Conservation (phyloP, 1,284 basidiomycete genomes). For the Heliocybe sulcata region DNA sequence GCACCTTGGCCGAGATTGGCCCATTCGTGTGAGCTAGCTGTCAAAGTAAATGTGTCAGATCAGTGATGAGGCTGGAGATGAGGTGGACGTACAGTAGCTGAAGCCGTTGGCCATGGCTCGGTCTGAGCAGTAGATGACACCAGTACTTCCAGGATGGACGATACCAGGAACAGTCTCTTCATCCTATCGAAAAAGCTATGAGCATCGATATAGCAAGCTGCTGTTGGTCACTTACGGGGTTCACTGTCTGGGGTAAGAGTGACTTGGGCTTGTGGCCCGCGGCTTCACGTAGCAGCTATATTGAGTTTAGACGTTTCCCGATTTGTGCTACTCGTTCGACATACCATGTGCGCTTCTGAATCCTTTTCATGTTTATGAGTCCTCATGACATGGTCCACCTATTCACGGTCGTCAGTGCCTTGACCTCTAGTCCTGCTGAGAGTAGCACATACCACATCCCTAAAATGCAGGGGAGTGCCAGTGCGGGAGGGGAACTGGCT, state of each 20-base stretch:
- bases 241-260: conserved; percentile 56
- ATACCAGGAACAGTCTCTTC: conserved; percentile 83
- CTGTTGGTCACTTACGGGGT: conserved; percentile 40
- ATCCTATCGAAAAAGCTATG: conserved; percentile 32
- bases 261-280: conserved; percentile 59
- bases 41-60: background rate
- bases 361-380: conserved; percentile 62
- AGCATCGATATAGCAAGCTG: conserved; percentile 2
- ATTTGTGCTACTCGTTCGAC: conserved; percentile 5
- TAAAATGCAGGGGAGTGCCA: conserved; percentile 18
- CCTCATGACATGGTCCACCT: conserved; percentile 27
- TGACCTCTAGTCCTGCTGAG: conserved; percentile 1
- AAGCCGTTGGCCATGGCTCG: conserved; percentile 87
- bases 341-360: conserved; percentile 79
- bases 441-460: conserved; percentile 13
- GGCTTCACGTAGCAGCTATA: conserved; percentile 62
- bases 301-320: background rate
- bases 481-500: conserved; percentile 13
- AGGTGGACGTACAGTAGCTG: conserved; percentile 36
- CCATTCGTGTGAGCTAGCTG: conserved; percentile 70
- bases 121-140: conserved; percentile 86
- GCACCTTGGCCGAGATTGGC: conserved; percentile 84
- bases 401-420: background rate
- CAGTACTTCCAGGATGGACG: conserved; percentile 68
- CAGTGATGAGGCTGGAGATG: background rate